Conservation (phyloP, 2,329 filamentous ascomycete genomes). For the Aureobasidium sp. region DNA sequence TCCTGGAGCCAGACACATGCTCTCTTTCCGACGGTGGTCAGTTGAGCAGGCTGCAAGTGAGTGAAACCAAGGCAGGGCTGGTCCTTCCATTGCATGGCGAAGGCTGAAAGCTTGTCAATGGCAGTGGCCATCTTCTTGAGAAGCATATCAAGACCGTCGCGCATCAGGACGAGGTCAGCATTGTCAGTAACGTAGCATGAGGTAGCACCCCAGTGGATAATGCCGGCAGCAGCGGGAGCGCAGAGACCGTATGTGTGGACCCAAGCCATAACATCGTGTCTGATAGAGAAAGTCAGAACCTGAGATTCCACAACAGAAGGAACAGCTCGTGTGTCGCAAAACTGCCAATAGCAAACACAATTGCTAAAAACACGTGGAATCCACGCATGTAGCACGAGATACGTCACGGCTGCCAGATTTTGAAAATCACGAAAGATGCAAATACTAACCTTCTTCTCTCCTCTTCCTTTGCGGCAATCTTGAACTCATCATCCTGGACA, state of each 20-base stretch:
- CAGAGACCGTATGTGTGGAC: constrained; percentile 58
- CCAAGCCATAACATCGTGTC: constrained; percentile 49
- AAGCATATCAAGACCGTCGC: constrained; percentile 68
- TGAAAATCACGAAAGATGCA: not conserved
- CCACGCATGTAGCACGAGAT: not conserved
- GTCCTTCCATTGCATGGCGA: constrained; percentile 66
- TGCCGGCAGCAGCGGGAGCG: constrained; percentile 70
- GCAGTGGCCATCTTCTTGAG: constrained; percentile 71
- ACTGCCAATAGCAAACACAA: not conserved
- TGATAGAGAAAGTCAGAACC: constrained; percentile 9
- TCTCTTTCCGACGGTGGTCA: constrained; percentile 55
- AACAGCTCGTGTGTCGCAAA: not conserved
- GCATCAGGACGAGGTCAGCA: constrained; percentile 68
- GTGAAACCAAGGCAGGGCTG: constrained; percentile 71
- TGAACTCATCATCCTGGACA: constrained; percentile 43
- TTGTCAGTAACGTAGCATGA: constrained; percentile 65
- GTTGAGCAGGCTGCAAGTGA: constrained; percentile 58
- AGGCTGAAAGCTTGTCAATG: constrained; percentile 64
- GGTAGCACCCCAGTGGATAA: constrained; percentile 71
- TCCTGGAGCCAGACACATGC: constrained; percentile 71
- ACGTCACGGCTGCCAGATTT: not conserved
- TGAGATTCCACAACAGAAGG: not conserved
- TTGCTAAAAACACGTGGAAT: not conserved
- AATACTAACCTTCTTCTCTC: constrained; percentile 29
- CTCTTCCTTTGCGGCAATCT: constrained; percentile 42